A percentile compares a stretch with the other conserved stretches of the same genome.
These are phyloP conservation scores for Acidiella bohemica DNA, from an alignment of 495 filamentous ascomycete genomes.

Conservation along the genomic window DNA sequence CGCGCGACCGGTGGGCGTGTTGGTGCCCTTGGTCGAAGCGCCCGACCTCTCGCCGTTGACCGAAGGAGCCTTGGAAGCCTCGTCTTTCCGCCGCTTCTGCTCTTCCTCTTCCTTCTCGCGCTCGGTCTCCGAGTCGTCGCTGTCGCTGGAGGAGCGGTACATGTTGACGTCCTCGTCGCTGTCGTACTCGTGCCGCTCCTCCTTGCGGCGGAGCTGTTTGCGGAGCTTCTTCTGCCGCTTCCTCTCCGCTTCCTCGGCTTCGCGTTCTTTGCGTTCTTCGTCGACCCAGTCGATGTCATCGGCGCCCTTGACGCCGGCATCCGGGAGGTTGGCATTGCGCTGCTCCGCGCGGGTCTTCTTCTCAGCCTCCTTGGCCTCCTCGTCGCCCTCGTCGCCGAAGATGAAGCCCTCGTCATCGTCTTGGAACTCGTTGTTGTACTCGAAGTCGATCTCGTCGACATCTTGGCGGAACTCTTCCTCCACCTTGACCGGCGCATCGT, in stretches of 20 bases:
- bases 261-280: conserved; percentile 56
- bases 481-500: conserved; percentile 46
- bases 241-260: conserved; percentile 51
- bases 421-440: conserved; percentile 41
- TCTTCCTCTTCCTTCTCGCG: conserved; percentile 47
- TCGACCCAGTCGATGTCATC: conserved; percentile 76
- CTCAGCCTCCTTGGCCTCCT: conserved; percentile 65
- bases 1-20: conserved; percentile 61
- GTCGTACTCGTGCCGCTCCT: conserved; percentile 75
- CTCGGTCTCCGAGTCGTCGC: conserved; percentile 29
- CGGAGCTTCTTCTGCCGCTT: conserved; percentile 57
- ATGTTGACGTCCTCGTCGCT: conserved; percentile 29
- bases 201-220: conserved; percentile 67
- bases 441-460: conserved; percentile 31
- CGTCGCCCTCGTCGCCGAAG: conserved; percentile 55
- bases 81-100: conserved; percentile 56
- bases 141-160: conserved; percentile 21
- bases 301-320: conserved; percentile 26
- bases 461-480: conserved; percentile 36
- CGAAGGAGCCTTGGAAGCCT: conserved; percentile 32
- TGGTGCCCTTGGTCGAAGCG: conserved; percentile 48
- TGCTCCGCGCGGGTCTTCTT: conserved; percentile 78
- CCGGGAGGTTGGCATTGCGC: conserved; percentile 72
- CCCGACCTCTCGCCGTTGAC: conserved; percentile 29
- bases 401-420: conserved; percentile 83